Percentiles rank a stretch among this genome's conserved stretches.
Conservation (phyloP, 1,284 basidiomycete species). For the Malassezia obtusa region DNA sequence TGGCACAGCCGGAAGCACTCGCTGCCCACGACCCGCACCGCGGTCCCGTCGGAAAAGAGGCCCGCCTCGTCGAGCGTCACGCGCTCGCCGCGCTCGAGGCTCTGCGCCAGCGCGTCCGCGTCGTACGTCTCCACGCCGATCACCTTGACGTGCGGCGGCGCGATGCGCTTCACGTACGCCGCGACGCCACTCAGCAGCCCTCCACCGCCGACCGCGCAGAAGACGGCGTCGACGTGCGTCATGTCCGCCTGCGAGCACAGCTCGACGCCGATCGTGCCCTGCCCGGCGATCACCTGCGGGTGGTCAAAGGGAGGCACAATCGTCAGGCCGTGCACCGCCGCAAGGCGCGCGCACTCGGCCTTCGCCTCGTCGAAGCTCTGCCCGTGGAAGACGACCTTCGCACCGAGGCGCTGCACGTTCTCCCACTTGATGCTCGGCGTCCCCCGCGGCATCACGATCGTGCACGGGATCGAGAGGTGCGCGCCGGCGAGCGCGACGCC, state of each 20-base stretch:
- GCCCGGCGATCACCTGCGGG: conserved; percentile 90
- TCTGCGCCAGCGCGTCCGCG: conserved; percentile 81
- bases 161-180: conserved; percentile 88
- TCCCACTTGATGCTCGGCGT: conserved; percentile 93
- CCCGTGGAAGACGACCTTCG: conserved; percentile 86
- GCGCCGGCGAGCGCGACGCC: conserved; percentile 89
- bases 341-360: conserved; percentile 78
- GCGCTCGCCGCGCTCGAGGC: conserved; percentile 57
- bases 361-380: conserved; percentile 94
- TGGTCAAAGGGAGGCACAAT: conserved; percentile 98
- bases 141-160: conserved; percentile 70
- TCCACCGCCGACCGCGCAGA: conserved; percentile 83
- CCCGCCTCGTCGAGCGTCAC: conserved; percentile 82
- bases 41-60: conserved; percentile 96
- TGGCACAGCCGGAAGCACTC: conserved; percentile 89
- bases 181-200: conserved; percentile 80
- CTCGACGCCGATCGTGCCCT: conserved; percentile 90
- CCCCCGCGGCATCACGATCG: conserved; percentile 93
- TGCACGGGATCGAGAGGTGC: conserved; percentile 78
- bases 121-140: conserved; percentile 92
- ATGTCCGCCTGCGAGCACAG: conserved; percentile 52
- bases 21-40: conserved; percentile 89
- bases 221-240: conserved; percentile 65
- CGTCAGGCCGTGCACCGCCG: conserved; percentile 63
- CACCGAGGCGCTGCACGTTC: conserved; percentile 83